Evolutionary conservation across 208 protist genomes (phyloP), one percentile per base, ranked within the genome.

Genomic region (Naegleria fowleri): DNA sequence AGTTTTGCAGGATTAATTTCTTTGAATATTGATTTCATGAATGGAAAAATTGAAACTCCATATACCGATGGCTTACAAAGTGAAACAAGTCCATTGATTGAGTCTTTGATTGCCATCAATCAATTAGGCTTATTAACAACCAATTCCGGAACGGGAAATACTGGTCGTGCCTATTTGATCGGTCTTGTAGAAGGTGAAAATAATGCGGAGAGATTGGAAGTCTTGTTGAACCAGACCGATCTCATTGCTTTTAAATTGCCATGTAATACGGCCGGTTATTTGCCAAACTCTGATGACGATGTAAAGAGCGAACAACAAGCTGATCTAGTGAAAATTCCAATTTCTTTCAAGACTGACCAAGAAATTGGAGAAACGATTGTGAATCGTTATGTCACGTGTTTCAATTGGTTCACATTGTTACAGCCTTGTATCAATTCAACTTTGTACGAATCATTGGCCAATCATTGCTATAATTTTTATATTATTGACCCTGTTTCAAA

Each of bases 401-500:
- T 86, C 25, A 86, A 86, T 43, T 86, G 83, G 83, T 22, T 86
- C 13, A 51, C 83, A 43, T 43, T 86, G 5, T 19, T 86, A 0
- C 33, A 86, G 5, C 33, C 83, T 40, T 86, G 39, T 33, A 9
- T 86, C 6, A 6, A 40, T 16, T 0, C 83, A 19, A 16, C 29
- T 25, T 22, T 86, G 13, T 86, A 86, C 48, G 33, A 86, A 39
- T 15, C 39, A 25, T 7, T 43, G 16, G 33, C 83, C 15, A 39
- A 9, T 29, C 39, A 86, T n/a, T 86, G 83, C 29, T 86, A 48
- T 48, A 86, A 86, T 48, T 25, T 86, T 43, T 86, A 86, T 29
- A 86, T 86, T 48, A 86, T 86, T 48, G 83, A 86, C 38, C 83
- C 83, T 6, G 40, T 48, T 25, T 48, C 38, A 19, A 86, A 48